Evolutionary conservation across 1,284 basidiomycete genomes (phyloP), one percentile per base, ranked within the genome.

Genomic region (Ganoderma lucidum): DNA sequence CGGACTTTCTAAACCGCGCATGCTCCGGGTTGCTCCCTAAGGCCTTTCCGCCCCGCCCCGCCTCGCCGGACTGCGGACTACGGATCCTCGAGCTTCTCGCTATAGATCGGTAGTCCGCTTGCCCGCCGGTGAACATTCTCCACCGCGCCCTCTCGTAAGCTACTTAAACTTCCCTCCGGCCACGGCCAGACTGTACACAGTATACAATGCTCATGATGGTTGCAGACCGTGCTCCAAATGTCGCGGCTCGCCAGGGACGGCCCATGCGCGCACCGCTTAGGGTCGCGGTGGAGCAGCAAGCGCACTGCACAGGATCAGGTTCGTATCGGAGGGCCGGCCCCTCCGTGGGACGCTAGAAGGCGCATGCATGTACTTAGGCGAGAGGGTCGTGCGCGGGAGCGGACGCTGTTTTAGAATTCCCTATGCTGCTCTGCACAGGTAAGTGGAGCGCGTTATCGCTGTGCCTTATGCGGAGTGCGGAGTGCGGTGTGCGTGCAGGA

Each of bases 311-410:
- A 35, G 56, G 56, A 59, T 39, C 19, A 35, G n/a, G 56, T 35
- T n/a, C 5, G 8, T 30, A 59, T 39, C 35, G 17, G 9, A 59
- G 15, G n/a, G 35, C 56, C 56, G 56, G n/a, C 35, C n/a, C 15
- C 56, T 37, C 56, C 56, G 35, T 39, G 35, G 8, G 19, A 37
- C 35, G 56, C 56, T 6, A 59, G 56, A 59, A 59, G 56, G 8
- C 35, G 56, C 56, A 39, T 39, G 10, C 23, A 23, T 23, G 23
- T 23, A 23, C 23, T 23, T 39, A n/a, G 35, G 35, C 56, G 56
- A 37, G 19, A 39, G 56, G 35, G 56, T 59, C 19, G 56, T 39
- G n/a, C 32, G 56, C 56, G 19, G 56, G 19, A 35, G 56, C 56
- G 35, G 30, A 35, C 15, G 32, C 30, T 15, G 5, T 19, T 17